Percentiles rank a stretch among this genome's conserved stretches.
Conservation (phyloP, 2,329 filamentous ascomycete species). For the Gaeumannomyces tritici region DNA sequence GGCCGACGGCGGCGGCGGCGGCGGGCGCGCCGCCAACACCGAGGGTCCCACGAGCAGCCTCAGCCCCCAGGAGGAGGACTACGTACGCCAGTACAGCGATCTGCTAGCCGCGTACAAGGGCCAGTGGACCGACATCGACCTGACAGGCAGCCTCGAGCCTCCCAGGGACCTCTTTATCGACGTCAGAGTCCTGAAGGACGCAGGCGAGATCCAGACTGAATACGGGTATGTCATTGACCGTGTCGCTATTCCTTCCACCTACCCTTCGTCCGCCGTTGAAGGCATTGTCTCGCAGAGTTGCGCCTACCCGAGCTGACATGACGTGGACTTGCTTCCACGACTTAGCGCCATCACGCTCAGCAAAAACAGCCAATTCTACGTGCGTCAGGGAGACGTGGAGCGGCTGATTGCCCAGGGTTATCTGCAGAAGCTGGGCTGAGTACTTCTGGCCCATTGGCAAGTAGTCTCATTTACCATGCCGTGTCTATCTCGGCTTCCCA, state of each 20-base stretch:
- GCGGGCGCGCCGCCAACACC: constrained; percentile 25
- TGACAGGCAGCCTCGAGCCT: constrained; percentile 88
- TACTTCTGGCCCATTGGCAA: neutral
- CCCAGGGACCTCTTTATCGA: constrained; percentile 96
- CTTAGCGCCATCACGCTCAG: constrained; percentile 83
- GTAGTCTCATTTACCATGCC: neutral
- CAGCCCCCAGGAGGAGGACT: constrained; percentile 94
- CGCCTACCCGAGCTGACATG: neutral
- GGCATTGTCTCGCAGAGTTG: neutral
- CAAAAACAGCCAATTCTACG: constrained; percentile 97
- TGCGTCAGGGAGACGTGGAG: constrained; percentile 92
- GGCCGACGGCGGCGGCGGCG: constrained; percentile 22
- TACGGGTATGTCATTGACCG: constrained; percentile 63
- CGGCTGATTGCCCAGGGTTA: constrained; percentile 90
- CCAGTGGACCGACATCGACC: constrained; percentile 94
- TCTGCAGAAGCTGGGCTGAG: constrained; percentile 73
- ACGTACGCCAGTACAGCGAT: constrained; percentile 84
- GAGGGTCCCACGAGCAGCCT: constrained; percentile 61
- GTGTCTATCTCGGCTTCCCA: neutral
- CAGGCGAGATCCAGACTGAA: constrained; percentile 97
- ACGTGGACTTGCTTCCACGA: neutral
- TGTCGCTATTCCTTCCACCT: neutral
- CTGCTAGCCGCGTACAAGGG: constrained; percentile 94
- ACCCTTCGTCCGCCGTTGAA: neutral
- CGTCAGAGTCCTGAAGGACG: constrained; percentile 90